Conservation (phyloP, 2,329 filamentous ascomycete genomes). For the Pseudopyricularia javanii region DNA sequence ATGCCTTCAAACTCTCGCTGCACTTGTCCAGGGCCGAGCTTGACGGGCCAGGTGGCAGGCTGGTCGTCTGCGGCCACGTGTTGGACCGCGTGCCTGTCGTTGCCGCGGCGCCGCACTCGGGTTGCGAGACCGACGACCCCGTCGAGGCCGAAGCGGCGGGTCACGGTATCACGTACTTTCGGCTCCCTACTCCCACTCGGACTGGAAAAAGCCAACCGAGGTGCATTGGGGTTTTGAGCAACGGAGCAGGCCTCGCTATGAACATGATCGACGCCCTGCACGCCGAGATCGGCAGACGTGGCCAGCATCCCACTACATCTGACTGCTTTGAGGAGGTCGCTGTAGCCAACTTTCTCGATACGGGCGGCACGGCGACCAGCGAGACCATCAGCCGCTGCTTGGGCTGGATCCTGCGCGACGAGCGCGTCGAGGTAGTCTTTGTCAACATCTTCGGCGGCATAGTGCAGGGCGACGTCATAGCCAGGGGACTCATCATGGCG, state of each 20-base stretch:
- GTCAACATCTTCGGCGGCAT: conserved; percentile 47
- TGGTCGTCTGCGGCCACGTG: not conserved
- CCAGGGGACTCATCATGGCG: conserved; percentile 58
- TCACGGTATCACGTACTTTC: conserved; percentile 70
- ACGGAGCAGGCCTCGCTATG: conserved; percentile 83
- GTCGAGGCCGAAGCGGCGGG: conserved; percentile 28
- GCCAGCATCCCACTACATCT: not conserved
- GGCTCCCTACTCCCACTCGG: conserved; percentile 26
- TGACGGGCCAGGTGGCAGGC: not conserved
- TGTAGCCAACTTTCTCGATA: conserved; percentile 79
- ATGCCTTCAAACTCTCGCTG: not conserved
- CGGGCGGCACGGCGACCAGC: conserved; percentile 75
- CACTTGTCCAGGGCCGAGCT: not conserved
- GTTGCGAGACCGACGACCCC: conserved; percentile 15
- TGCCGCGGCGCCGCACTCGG: not conserved
- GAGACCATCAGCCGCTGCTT: conserved; percentile 72
- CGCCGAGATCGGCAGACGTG: conserved; percentile 49
- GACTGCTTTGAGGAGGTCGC: not conserved
- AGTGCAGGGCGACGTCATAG: conserved; percentile 72
- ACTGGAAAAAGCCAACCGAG: conserved; percentile 28
- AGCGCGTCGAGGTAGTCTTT: conserved; percentile 54
- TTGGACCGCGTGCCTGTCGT: not conserved
- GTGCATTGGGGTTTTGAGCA: conserved; percentile 73
- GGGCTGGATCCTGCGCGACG: conserved; percentile 58
- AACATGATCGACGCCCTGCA: conserved; percentile 75